Base-by-base conservation (phyloP, 2,329 filamentous ascomycete genomes). In the Pestalotiopsis sp. region DNA sequence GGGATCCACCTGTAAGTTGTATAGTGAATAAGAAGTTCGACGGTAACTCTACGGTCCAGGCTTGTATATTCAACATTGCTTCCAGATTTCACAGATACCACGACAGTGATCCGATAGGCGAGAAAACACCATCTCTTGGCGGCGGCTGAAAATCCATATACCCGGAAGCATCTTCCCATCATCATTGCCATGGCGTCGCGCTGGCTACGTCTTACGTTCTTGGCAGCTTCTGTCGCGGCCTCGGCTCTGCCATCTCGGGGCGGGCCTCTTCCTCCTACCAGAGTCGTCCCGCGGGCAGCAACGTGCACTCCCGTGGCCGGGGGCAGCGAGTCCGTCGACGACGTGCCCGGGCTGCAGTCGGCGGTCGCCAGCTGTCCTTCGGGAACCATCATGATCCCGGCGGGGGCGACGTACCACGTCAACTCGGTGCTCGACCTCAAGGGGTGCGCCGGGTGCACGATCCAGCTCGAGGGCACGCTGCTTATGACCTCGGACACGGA, bases 391-490 rank as follows among this genome's bases (percentile, higher is more conserved):
- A 73, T 82, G 2, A 80, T 86, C 41, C 82, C 83, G 0, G 74
- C 77, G 0, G 78, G 77, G 11, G 76, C 72, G 3, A 83, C 81
- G 0, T 86, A 83, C 73, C 78, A 78, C 68, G 74, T 85, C 36
- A 81, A 81, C 68, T 82, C 80, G n/a, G 78, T 79, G 0, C 74
- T 86, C 11, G 76, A 81, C 59, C 82, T 85, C 49, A 75, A 76
- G 1, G 80, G 79, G 2, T 85, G 84, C 72, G 72, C 70, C 3
- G 77, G 75, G n/a, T 86, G 84, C 70, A 81, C 82, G 58, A 77
- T 85, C 62, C 81, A 85, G 68, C 75, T 86, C 5, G 82, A 86
- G 68, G 84, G 83, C 0, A 75, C 78, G 0, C 72, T 86, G 4
- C 80, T 80, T 66, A 79, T 80, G 3, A 77, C 79, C 1, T 75